These are phyloP conservation scores for Talaromyces sp. DNA, from an alignment of 2,329 filamentous ascomycete genomes.

Conservation along the genomic window DNA sequence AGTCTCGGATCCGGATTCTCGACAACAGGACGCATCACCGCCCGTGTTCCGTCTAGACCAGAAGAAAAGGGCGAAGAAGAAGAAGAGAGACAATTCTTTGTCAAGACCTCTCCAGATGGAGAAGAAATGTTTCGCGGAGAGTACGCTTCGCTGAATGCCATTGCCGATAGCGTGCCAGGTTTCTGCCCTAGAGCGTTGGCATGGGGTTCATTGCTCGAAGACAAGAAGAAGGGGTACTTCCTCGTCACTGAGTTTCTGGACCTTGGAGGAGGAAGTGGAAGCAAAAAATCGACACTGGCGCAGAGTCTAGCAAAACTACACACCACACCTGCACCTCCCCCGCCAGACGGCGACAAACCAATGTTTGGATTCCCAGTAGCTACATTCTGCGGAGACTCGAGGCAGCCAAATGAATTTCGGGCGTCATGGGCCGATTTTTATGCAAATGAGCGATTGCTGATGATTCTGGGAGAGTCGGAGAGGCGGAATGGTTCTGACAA, in stretches of 20 bases:
- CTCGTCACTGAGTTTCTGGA: constrained; percentile 76
- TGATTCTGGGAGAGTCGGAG: constrained; percentile 55
- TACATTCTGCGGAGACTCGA: constrained; percentile 81
- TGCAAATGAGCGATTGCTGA: constrained; percentile 65
- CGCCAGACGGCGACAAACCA: constrained; percentile 27
- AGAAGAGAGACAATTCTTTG: constrained; percentile 29
- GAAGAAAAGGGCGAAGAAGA: constrained; percentile 12
- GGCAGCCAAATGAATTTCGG: constrained; percentile 70
- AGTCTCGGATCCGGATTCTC: constrained; percentile 40
- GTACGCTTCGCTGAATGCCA: constrained; percentile 75
- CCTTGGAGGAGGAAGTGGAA: constrained; percentile 36
- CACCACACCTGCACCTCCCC: constrained; percentile 61
- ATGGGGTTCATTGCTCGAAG: constrained; percentile 52
- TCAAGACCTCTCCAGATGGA: constrained; percentile 33
- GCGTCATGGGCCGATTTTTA: constrained; percentile 81
- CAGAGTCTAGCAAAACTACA: constrained; percentile 74
- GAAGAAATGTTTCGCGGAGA: constrained; percentile 57
- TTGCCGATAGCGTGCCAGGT: constrained; percentile 63
- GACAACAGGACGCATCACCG: constrained; percentile 36
- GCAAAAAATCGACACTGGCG: constrained; percentile 54
- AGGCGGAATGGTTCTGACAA: constrained; percentile 58
- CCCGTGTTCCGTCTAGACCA: constrained; percentile 17
- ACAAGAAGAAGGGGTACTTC: constrained; percentile 39
- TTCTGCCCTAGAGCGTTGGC: constrained; percentile 73
- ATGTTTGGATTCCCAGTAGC: constrained; percentile 78